Base-by-base conservation (phyloP, 306 rosid species). In the Crataegus laevigata region DNA sequence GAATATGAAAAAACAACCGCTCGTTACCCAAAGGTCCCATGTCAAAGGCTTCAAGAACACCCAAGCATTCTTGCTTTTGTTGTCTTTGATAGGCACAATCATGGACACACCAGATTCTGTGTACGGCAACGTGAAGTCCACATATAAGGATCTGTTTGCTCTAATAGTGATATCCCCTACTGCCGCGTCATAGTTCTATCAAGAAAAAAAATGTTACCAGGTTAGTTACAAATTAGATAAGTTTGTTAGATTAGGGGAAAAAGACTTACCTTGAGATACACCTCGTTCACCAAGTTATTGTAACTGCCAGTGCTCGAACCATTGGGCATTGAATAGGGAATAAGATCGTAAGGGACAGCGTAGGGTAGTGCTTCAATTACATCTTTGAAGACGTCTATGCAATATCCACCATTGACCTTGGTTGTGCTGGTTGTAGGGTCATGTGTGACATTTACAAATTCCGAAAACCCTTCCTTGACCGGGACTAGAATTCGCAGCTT, bases 21-120 rank as follows among this genome's bases (percentile, higher is more conserved):
- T 68, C 28, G 78, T 76, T 8, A 40, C 4, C 84, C 89, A 82
- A 0, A 85, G 77, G 0, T 67, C 71, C 84, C 67, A 66, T 22
- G 86, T 71, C 19, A 82, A 59, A 12, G 86, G 88, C 75, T 66
- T 82, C 60, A 85, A 54, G 82, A 82, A 24, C 1, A 73, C 79
- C 88, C 80, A 85, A 9, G 82, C 76, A 3, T 74, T 77, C 32
- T 70, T 77, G 25, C 25, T 68, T 38, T 1, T 42, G 52, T 55
- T 50, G 3, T 52, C 38, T 73, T 40, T 63, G 18, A 68, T 21
- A 9, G 78, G 74, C 40, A 84, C 84, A 6, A 80, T 67, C 64
- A 80, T 43, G 17, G 76, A 22, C 19, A 66, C 84, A 0, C 87
- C 82, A 0, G 66, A 63, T 68, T 77, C 78, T 10, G 76, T 74